Evolutionary conservation across 768 basidiomycete species (phyloP), one percentile per base, ranked within the genome.

Genomic region (Pleurotus tuoliensis): DNA sequence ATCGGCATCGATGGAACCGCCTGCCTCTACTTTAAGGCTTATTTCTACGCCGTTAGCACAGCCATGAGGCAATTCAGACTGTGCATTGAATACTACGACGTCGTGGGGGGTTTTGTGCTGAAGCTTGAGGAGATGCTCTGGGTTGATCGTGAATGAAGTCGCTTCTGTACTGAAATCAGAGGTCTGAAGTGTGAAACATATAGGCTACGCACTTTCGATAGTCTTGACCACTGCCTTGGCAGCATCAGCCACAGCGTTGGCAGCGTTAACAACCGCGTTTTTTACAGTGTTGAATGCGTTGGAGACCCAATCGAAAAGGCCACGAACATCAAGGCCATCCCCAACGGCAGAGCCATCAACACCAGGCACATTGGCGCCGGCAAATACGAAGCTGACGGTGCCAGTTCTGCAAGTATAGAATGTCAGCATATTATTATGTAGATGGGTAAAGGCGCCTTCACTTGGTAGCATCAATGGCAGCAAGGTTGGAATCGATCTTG

Each of bases 351-450:
- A 50, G 12, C 58, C 62, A 12, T 43, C 45, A 37, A 60, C 55
- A n/a, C 58, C 63, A 16, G 61, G 63, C 12, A 58, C 43, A 16
- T 51, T 62, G 39, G 59, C 59, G 11, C 61, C 60, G 8, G 61
- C 18, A 25, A 59, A 25, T 0, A 56, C 60, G 18, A 61, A 44
- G 18, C 20, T 41, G 16, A 53, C 51, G 7, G 39, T 20, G 12
- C 51, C 51, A 8, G 39, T 41, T 16, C 51, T 53, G 18, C 39
- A 25, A 25, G 24, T 25, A 22, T 13, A 2, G 8, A 24, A 11
- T 4, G 12, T 38, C 4, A 37, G 51, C 6, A 30, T 24, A 39
- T 11, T 11, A 3, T 18, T 8, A n/a, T 8, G 15, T 7, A 8
- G 8, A 4, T 7, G 7, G 5, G 8, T 1, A 5, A n/a, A 39